Evolutionary conservation across 208 protist genomes (phyloP), one percentile per base, ranked within the genome.

Genomic region (Wallacemonas rigidus): DNA sequence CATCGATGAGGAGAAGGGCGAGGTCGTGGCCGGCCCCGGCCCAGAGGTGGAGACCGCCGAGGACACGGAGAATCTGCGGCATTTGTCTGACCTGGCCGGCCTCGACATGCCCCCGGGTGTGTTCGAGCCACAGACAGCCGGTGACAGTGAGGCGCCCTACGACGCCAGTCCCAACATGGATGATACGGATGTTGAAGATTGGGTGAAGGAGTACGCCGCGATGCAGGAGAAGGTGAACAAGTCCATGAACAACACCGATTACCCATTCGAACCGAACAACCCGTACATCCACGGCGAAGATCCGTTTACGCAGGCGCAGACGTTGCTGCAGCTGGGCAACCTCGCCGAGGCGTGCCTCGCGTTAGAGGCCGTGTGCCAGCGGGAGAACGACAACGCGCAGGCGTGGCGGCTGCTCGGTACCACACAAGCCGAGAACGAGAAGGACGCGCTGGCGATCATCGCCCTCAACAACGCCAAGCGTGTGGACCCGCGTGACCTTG

Each of bases 401-500:
- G 81, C 83, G n/a, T 97, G 93, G 93, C 71, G 84, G 60, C 54
- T 87, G 7, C 83, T 97, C 6, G 93, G 91, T 40, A 90, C 71
- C 26, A 93, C 91, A 43, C 93, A 97, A 76, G 88, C 89, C 15
- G 88, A 96, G 71, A 96, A 96, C 74, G 93, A 97, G 75, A 95
- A 97, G 83, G 93, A 97, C 54, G 63, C 54, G 7, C 77, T 95
- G 12, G 93, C 93, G 47, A 97, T 97, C 67, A 85, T 91, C 56
- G 93, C 93, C 1, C 82, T 97, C 12, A 93, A 96, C 75, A 85
- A 94, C 47, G 87, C 87, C 12, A 88, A 88, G 36, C 74, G 79
- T 65, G 44, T 95, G 26, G 75, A 92, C 65, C 85, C 87, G 14
- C 65, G 76, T 43, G 89, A 96, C 73, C 70, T 86, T 53, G 87